A percentile compares a stretch with the other conserved stretches of the same genome.
These are phyloP conservation scores for Coniochaeta sp. DNA, from an alignment of 2,329 filamentous ascomycete species.

Conservation along the genomic window DNA sequence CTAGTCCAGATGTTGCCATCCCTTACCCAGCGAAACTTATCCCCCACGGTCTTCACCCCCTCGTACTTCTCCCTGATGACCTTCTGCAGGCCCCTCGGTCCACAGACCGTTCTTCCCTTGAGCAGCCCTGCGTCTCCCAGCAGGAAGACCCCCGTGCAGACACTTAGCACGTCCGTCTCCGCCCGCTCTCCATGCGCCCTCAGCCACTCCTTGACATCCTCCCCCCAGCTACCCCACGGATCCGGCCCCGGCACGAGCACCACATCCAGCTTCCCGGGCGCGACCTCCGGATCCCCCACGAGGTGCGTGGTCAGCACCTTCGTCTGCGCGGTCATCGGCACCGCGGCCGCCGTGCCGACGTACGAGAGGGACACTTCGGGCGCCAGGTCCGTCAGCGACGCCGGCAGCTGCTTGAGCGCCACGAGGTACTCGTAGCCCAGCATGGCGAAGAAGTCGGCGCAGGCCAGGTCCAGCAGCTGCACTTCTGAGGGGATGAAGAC, in stretches of 20 bases:
- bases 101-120: constrained; percentile 36
- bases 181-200: constrained; percentile 25
- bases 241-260: constrained; percentile 44
- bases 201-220: constrained; percentile 33
- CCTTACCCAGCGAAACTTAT: constrained; percentile 39
- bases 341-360: constrained; percentile 30
- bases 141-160: constrained; percentile 43
- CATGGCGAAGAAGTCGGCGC: constrained; percentile 40
- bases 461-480: constrained; percentile 43
- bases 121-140: constrained; percentile 41
- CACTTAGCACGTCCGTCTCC: constrained; percentile 39
- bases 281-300: constrained; percentile 32
- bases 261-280: constrained; percentile 42
- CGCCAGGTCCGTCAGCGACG: constrained; percentile 29
- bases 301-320: constrained; percentile 34
- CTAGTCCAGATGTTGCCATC: constrained; percentile 50
- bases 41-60: constrained; percentile 32
- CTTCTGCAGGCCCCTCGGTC: constrained; percentile 36
- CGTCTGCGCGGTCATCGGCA: constrained; percentile 33
- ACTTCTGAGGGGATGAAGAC: constrained; percentile 40
- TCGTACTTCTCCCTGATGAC: constrained; percentile 29
- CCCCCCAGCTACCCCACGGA: constrained; percentile 23
- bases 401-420: constrained; percentile 23
- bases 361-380: constrained; percentile 21
- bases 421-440: constrained; percentile 38